Percentiles rank a stretch among this genome's conserved stretches.
These are phyloP conservation scores for Daldinia sp. DNA, from an alignment of 2,329 filamentous ascomycete species.

Conservation along the genomic window DNA sequence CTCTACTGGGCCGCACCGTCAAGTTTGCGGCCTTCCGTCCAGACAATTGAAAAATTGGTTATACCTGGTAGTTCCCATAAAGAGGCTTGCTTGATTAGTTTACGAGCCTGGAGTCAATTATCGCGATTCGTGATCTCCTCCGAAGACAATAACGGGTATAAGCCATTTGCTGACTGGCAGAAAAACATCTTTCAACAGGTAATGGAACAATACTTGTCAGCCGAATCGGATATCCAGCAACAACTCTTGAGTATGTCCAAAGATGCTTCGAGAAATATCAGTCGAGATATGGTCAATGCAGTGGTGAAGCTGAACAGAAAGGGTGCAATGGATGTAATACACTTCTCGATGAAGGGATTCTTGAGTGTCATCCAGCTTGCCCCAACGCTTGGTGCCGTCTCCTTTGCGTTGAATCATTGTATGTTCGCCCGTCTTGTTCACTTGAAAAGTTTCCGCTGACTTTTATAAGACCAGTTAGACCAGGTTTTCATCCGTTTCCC, in stretches of 20 bases:
- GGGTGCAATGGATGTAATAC: conserved; percentile 61
- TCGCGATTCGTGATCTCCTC: conserved; percentile 64
- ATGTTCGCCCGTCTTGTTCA: conserved; percentile 21
- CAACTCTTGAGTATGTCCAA: conserved; percentile 61
- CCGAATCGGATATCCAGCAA: conserved; percentile 63
- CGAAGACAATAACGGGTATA: conserved; percentile 53
- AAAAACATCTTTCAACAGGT: conserved; percentile 65
- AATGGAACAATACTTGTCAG: conserved; percentile 64
- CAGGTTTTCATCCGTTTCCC: conserved; percentile 60
- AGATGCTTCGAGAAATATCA: conserved; percentile 49
- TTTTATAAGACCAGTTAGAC: conserved; percentile 54
- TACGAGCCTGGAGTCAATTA: conserved; percentile 70
- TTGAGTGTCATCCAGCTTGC: conserved; percentile 60
- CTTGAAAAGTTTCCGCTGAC: conserved; percentile 25
- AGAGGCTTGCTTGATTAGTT: conserved; percentile 70
- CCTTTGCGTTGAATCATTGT: conserved; percentile 59
- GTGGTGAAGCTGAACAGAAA: conserved; percentile 62
- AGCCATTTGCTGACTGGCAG: conserved; percentile 64
- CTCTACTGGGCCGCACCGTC: conserved; percentile 70
- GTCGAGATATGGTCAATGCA: conserved; percentile 55
- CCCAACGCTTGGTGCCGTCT: conserved; percentile 55
- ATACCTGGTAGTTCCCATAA: conserved; percentile 68
- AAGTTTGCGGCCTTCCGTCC: conserved; percentile 60
- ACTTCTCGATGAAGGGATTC: conserved; percentile 58
- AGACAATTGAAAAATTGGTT: conserved; percentile 67